Base-by-base conservation (phyloP, 1,284 basidiomycete genomes). In the Sanghuangporus baumii region DNA sequence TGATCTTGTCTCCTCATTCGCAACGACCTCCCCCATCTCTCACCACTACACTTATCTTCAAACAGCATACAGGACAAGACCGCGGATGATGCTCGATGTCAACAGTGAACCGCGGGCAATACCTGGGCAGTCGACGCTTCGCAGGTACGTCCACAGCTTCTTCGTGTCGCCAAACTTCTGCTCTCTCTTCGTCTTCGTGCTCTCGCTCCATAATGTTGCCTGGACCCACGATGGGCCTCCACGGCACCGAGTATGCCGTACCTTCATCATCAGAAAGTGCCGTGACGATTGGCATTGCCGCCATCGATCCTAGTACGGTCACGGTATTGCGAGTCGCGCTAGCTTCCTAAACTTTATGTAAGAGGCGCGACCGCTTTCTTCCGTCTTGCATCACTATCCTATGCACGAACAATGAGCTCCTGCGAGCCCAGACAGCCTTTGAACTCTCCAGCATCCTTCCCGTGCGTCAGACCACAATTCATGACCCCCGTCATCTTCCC, bases 361-460 rank as follows among this genome's bases (percentile, higher is more conserved):
- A 23, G 18, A 8, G 31, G 36, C 14, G 8, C 16, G 23, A 20
- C 57, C 26, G 18, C 20, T 38, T 48, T 38, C 47, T 40, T 51
- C 31, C 23, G 38, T 58, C 26, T 36, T 26, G 47, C 23, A 47
- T 20, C 34, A 16, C 6, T 12, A 16, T 23, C 23, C 40, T 18
- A 7, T 23, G 23, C 36, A 23, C 23, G 20, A 11, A 4, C 26
- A 34, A 34, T 16, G 47, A 23, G 34, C 47, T 40, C 8, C 37
- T 51, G 31, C 46, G 37, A 7, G 37, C 23, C 20, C 37, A 38
- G 57, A 9, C 20, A 3, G 31, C 38, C 48, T 14, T 11, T 20
- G 18, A 26, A 41, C 57, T 59, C 18, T 51, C 57, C n/a, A 7
- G 11, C 57, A 48, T 59, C 57, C 47, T 48, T 50, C 57, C 46